Percentiles rank a stretch among this genome's conserved stretches.
Evolutionary conservation across 768 basidiomycete genomes (phyloP).

Genomic region (Austroboletus eburneus): DNA sequence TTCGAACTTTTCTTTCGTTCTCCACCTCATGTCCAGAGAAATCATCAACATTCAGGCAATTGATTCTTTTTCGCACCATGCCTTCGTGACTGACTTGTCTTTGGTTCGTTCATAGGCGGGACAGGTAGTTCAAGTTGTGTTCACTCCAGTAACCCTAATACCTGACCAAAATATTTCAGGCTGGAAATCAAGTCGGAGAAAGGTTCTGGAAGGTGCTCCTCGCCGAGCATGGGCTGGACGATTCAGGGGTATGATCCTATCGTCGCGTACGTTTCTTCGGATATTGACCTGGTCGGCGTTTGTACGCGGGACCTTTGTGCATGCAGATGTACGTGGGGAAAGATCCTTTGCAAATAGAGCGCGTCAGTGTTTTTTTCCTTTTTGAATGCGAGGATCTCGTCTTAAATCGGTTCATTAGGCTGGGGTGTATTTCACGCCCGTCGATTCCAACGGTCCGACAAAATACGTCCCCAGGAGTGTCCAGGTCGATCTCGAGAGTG

Average conservation of each 20-base stretch:
- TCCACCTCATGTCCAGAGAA: conserved; percentile 69
- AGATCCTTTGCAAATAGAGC: conserved; percentile 69
- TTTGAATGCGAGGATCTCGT: background rate
- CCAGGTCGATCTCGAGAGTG: conserved; percentile 86
- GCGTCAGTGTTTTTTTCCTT: conserved; percentile 42
- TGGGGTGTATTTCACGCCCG: conserved; percentile 78
- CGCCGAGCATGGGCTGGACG: conserved; percentile 78
- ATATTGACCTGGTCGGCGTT: conserved; percentile 15
- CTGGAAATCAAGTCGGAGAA: conserved; percentile 77
- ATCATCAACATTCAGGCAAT: conserved; percentile 78
- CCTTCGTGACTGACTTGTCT: conserved; percentile 8
- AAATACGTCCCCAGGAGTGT: conserved; percentile 91
- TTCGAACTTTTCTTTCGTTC: conserved; percentile 14
- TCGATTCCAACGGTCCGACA: conserved; percentile 44
- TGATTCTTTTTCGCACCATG: background rate
- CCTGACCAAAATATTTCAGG: conserved; percentile 37
- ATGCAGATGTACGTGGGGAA: conserved; percentile 63
- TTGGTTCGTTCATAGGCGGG: conserved; percentile 46
- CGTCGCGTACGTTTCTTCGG: conserved; percentile 4
- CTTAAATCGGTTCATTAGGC: conserved; percentile 40
- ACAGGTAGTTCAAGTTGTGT: conserved; percentile 45
- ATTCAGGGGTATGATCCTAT: conserved; percentile 50
- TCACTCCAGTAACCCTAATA: conserved; percentile 7
- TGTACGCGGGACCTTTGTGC: conserved; percentile 5
- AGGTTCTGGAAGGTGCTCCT: conserved; percentile 89